Conservation (phyloP, 768 basidiomycete genomes). For the Boletus rex-veris region DNA sequence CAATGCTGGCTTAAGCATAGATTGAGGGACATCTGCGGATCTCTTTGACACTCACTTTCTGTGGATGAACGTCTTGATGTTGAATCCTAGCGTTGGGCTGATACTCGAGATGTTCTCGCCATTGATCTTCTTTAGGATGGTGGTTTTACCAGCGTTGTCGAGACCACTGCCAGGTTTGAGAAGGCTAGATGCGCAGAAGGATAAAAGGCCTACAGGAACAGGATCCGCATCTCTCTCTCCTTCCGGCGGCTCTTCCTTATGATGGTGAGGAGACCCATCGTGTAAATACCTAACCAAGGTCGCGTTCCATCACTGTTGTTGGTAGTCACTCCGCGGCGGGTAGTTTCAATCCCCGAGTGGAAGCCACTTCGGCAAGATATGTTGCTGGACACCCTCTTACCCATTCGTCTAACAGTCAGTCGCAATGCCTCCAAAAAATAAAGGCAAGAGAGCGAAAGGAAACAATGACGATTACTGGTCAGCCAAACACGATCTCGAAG, state of each 20-base stretch:
- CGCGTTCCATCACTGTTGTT: not conserved
- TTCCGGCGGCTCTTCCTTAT: slow-evolving; percentile 95
- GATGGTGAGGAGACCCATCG: slow-evolving; percentile 93
- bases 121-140: slow-evolving; percentile 92
- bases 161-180: slow-evolving; percentile 63
- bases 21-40: slow-evolving; percentile 15
- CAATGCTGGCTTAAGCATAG: slow-evolving; percentile 16
- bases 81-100: slow-evolving; percentile 95
- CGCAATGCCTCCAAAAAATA: slow-evolving; percentile 55
- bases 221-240: slow-evolving; percentile 92
- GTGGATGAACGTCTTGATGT: slow-evolving; percentile 95
- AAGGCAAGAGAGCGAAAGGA: slow-evolving; percentile 87
- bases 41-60: slow-evolving; percentile 59
- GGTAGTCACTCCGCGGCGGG: slow-evolving; percentile 4
- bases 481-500: slow-evolving; percentile 18
- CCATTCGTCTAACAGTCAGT: not conserved
- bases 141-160: slow-evolving; percentile 99
- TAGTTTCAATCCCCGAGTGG: slow-evolving; percentile 13
- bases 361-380: slow-evolving; percentile 16
- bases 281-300: not conserved
- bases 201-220: slow-evolving; percentile 70
- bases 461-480: slow-evolving; percentile 79
- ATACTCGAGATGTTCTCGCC: slow-evolving; percentile 86
- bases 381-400: not conserved
- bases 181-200: slow-evolving; percentile 3